Percentiles rank a stretch among this genome's conserved stretches.
phyloP scores from a whole-genome alignment of 2,329 filamentous ascomycete genomes.

The Aspergillus fijiensis region DNA sequence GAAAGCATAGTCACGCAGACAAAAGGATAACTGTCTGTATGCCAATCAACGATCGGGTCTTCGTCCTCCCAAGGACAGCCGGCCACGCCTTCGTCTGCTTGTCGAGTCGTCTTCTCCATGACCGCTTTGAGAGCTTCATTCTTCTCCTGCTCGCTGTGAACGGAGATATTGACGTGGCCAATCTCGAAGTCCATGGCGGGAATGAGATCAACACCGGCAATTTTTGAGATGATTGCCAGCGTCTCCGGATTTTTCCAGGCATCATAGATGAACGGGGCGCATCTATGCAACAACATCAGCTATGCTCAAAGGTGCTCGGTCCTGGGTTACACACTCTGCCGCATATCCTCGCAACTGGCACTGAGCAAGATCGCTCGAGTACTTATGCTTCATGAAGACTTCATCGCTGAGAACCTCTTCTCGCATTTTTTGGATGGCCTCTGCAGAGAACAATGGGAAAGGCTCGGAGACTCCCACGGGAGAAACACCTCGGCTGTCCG shows the following conservation, averaged over 20 bases:
- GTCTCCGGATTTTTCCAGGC: slow-evolving; percentile 58
- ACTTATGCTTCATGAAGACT: slow-evolving; percentile 58
- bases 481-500: slow-evolving; percentile 58
- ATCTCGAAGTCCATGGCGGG: slow-evolving; percentile 57
- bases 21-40: slow-evolving; percentile 65
- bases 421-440: slow-evolving; percentile 63
- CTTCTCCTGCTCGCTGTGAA: slow-evolving; percentile 52
- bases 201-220: slow-evolving; percentile 57
- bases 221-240: slow-evolving; percentile 50
- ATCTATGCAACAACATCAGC: slow-evolving; percentile 38
- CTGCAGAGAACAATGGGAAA: slow-evolving; percentile 62
- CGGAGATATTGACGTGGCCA: slow-evolving; percentile 56
- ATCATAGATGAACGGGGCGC: slow-evolving; percentile 64
- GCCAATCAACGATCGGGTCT: slow-evolving; percentile 61
- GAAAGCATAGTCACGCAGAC: slow-evolving; percentile 70
- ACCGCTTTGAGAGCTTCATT: slow-evolving; percentile 44
- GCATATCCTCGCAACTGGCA: slow-evolving; percentile 57
- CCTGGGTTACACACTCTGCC: slow-evolving; percentile 50
- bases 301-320: not conserved
- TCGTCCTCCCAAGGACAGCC: slow-evolving; percentile 49
- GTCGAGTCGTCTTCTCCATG: slow-evolving; percentile 38
- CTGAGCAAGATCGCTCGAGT: slow-evolving; percentile 59
- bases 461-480: slow-evolving; percentile 64
- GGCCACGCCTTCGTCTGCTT: slow-evolving; percentile 44
- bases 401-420: slow-evolving; percentile 60